These are phyloP conservation scores for Atractiella rhizophila DNA, from an alignment of 768 basidiomycete species.

Conservation along the genomic window DNA sequence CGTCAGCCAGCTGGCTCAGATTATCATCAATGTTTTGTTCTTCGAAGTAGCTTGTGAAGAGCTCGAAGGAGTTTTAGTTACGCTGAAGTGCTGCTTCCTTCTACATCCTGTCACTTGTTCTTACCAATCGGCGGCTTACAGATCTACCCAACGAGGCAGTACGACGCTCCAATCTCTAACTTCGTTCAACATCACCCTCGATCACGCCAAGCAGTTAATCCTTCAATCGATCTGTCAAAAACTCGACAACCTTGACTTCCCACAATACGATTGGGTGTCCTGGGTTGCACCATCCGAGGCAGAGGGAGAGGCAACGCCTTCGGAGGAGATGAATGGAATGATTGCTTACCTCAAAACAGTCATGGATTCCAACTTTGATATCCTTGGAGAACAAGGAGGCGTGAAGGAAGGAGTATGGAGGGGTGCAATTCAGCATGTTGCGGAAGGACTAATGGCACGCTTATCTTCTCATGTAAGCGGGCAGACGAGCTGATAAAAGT, in stretches of 20 bases:
- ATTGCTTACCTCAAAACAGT: constrained; percentile 90
- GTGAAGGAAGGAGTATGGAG: constrained; percentile 78
- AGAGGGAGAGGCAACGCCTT: constrained; percentile 41
- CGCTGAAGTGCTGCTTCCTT: constrained; percentile 31
- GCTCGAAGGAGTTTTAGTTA: constrained; percentile 57
- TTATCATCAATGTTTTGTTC: constrained; percentile 75
- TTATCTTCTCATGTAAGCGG: not conserved
- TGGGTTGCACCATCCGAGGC: constrained; percentile 21
- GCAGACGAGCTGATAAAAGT: too few relatives aligned
- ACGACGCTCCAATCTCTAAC: too few relatives aligned
- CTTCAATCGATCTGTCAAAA: constrained; percentile 64
- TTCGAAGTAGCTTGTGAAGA: constrained; percentile 64
- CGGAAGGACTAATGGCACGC: constrained; percentile 62
- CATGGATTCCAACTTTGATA: constrained; percentile 46
- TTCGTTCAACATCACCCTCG: constrained; percentile 47
- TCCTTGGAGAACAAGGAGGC: constrained; percentile 49
- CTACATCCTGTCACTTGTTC: constrained; percentile 22
- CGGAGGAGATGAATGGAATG: constrained; percentile 82
- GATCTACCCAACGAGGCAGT: constrained; percentile 58
- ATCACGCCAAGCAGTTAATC: constrained; percentile 46
- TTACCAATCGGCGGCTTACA: constrained; percentile 56
- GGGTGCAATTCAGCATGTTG: constrained; percentile 65
- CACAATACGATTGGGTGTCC: constrained; percentile 81
- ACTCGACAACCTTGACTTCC: constrained; percentile 77
- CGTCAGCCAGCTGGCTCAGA: constrained; percentile 72